These are phyloP conservation scores for Cylindrotheca fusiformis DNA, from an alignment of 108 stramenopile species.

Conservation along the genomic window DNA sequence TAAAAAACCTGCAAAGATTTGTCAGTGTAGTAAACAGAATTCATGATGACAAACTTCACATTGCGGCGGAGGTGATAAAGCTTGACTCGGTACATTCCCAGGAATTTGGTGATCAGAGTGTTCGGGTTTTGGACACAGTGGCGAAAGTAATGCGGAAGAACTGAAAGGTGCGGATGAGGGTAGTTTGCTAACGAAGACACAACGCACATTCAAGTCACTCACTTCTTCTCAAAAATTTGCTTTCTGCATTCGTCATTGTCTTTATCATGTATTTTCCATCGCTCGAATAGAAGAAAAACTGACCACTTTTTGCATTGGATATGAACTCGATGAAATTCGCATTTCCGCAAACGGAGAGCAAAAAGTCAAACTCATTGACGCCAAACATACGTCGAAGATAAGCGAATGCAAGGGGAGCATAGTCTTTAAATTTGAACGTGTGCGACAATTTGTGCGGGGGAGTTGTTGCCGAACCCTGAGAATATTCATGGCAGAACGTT, in stretches of 20 bases:
- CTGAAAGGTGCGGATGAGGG: slow-evolving; percentile 20
- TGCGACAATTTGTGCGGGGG: slow-evolving; percentile 93
- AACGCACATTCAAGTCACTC: slow-evolving; percentile 22
- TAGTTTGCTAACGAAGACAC: slow-evolving; percentile 3
- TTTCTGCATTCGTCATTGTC: slow-evolving; percentile 97
- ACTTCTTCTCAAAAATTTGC: slow-evolving; percentile 90
- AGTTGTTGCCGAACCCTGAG: slow-evolving; percentile 75
- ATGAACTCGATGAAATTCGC: slow-evolving; percentile 99
- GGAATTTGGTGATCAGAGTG: slow-evolving; percentile 90
- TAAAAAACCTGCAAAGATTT: slow-evolving; percentile 81
- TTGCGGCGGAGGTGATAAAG: slow-evolving; percentile 88
- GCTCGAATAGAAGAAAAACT: slow-evolving; percentile 98
- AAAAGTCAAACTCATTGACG: slow-evolving; percentile 91
- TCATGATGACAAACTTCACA: slow-evolving; percentile 94
- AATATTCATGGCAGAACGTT: not conserved
- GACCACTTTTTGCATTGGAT: slow-evolving; percentile 96
- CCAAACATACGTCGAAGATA: slow-evolving; percentile 89
- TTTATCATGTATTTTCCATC: slow-evolving; percentile 99
- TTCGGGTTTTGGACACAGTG: slow-evolving; percentile 91
- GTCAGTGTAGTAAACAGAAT: slow-evolving; percentile 89
- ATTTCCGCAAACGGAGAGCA: slow-evolving; percentile 93
- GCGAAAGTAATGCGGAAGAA: slow-evolving; percentile 95
- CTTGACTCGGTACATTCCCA: slow-evolving; percentile 98
- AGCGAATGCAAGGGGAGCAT: slow-evolving; percentile 87
- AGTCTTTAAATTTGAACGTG: slow-evolving; percentile 99